Conservation (phyloP, 805 yeast species). For the Yamadazyma takamatsuzukensis region DNA sequence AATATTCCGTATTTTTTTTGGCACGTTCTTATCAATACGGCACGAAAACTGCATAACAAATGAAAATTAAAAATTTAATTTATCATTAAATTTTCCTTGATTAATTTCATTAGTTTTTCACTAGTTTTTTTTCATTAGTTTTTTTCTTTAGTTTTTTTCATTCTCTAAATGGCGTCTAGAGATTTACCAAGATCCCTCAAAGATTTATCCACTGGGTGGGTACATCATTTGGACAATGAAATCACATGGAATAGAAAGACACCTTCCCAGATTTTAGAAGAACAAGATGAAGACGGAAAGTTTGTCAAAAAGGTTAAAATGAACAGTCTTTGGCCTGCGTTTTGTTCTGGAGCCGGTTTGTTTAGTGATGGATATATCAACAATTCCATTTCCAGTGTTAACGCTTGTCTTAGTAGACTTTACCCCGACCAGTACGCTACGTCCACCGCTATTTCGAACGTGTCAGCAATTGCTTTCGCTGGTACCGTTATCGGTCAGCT, state of each 20-base stretch:
- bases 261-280: slow-evolving; percentile 21
- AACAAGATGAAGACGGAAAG: slow-evolving; percentile 9
- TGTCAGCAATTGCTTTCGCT: slow-evolving; percentile 83
- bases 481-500: slow-evolving; percentile 91
- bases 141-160: slow-evolving; percentile 1
- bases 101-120: no score
- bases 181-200: slow-evolving; percentile 45
- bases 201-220: slow-evolving; percentile 41
- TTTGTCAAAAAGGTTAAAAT: slow-evolving; percentile 14
- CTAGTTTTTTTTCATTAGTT: slow-evolving; percentile 2
- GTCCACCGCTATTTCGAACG: slow-evolving; percentile 72
- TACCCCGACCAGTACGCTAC: slow-evolving; percentile 61
- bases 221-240: slow-evolving; percentile 39
- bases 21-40: no score
- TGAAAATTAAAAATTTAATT: no score
- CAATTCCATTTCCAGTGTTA: slow-evolving; percentile 75
- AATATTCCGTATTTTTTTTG: no score
- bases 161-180: slow-evolving; percentile 33
- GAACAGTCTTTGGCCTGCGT: slow-evolving; percentile 53
- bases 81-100: no score
- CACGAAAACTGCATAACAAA: no score
- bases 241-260: slow-evolving; percentile 33
- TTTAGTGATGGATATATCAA: slow-evolving; percentile 93
- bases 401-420: slow-evolving; percentile 61
- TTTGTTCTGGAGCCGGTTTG: slow-evolving; percentile 87